A percentile compares a stretch with the other conserved stretches of the same genome.
Conservation (phyloP, 2,329 filamentous ascomycete species). For the Fusarium paranaense region DNA sequence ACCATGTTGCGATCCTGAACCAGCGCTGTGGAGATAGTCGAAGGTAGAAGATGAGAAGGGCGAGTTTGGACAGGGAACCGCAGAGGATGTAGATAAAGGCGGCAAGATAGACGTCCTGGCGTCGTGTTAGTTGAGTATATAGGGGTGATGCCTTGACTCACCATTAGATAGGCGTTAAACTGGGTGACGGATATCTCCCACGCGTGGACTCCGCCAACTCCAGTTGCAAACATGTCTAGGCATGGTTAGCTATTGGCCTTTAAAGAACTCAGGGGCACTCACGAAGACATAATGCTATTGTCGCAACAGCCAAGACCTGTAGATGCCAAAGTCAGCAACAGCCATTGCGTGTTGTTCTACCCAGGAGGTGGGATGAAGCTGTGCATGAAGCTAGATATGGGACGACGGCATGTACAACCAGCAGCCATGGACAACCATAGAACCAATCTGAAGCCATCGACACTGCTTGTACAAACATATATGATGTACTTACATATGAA, state of each 20-base stretch:
- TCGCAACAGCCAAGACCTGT: slow-evolving; percentile 31
- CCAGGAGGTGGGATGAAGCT: not conserved
- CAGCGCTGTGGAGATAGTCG: slow-evolving; percentile 50
- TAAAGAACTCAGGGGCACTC: not conserved
- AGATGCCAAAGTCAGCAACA: slow-evolving; percentile 1
- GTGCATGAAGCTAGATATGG: not conserved
- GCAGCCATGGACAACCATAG: not conserved
- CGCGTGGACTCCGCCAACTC: slow-evolving; percentile 44
- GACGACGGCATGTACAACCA: not conserved
- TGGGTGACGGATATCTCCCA: slow-evolving; percentile 47
- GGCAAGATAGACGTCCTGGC: slow-evolving; percentile 44
- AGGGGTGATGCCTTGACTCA: not conserved
- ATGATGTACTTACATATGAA: slow-evolving; percentile 24
- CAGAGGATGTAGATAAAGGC: slow-evolving; percentile 50
- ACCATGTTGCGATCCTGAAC: slow-evolving; percentile 48
- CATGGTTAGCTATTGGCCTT: not conserved
- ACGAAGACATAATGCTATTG: slow-evolving; percentile 36
- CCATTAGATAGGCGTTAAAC: slow-evolving; percentile 44
- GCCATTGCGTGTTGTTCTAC: not conserved
- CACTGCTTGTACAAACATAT: not conserved
- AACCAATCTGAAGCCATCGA: not conserved
- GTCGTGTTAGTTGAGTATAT: not conserved
- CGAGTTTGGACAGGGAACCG: slow-evolving; percentile 51
- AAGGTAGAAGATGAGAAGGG: slow-evolving; percentile 54
- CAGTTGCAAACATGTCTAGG: slow-evolving; percentile 44